A percentile compares a stretch with the other conserved stretches of the same genome.
These are phyloP conservation scores for Pisolithus thermaeus DNA, from an alignment of 1,284 basidiomycete genomes.

Conservation along the genomic window DNA sequence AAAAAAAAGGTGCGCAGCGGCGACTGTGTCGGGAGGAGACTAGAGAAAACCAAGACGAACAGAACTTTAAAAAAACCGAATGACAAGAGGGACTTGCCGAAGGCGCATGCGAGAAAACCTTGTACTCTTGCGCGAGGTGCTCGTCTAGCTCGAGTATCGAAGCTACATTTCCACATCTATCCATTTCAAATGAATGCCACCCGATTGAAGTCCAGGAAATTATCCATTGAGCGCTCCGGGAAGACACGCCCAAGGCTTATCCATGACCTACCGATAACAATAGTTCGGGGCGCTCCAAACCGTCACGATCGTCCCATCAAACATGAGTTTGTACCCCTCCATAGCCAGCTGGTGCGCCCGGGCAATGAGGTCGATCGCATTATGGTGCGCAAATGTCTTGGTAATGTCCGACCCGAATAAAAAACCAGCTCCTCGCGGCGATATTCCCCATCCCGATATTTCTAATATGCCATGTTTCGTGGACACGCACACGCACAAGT, in stretches of 20 bases:
- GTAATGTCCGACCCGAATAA: constrained; percentile 94
- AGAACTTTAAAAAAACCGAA: neutral
- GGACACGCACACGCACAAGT: neutral
- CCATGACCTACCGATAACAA: constrained; percentile 73
- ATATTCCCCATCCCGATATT: constrained; percentile 91
- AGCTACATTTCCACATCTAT: constrained; percentile 89
- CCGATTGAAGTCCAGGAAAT: neutral
- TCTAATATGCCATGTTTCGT: constrained; percentile 39
- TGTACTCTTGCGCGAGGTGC: constrained; percentile 85
- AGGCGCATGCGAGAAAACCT: constrained; percentile 80
- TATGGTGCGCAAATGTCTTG: constrained; percentile 84
- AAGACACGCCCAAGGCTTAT: neutral
- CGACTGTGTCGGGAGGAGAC: no score
- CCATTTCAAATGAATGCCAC: constrained; percentile 2
- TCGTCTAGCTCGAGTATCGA: constrained; percentile 92
- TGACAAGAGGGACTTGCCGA: constrained; percentile 39
- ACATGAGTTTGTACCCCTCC: constrained; percentile 99
- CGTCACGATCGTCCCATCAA: constrained; percentile 92
- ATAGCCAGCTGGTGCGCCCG: constrained; percentile 97
- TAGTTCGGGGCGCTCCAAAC: constrained; percentile 99
- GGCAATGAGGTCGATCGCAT: constrained; percentile 92
- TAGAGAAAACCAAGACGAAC: neutral
- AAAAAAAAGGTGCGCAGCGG: constrained; percentile 4
- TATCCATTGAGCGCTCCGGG: no score
- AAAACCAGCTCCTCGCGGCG: constrained; percentile 94